Evolutionary conservation across 2,329 filamentous ascomycete species (phyloP).

Genomic region (Fusarium citri): DNA sequence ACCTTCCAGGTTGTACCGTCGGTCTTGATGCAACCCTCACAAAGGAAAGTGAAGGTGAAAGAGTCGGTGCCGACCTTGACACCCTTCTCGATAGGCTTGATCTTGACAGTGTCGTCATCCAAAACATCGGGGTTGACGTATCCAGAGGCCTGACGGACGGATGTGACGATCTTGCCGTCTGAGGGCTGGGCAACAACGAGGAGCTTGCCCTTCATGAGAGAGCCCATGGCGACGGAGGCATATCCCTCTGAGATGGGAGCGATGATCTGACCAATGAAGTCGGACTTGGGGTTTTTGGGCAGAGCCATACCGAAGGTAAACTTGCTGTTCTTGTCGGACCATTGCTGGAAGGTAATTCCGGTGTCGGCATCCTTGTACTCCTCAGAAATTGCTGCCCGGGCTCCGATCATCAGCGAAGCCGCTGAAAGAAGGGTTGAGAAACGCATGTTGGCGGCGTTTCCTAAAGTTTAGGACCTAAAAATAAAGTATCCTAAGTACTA

Average conservation of each 20-base stretch:
- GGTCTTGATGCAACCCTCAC: constrained; percentile 67
- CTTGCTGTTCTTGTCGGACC: constrained; percentile 56
- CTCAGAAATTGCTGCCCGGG: constrained; percentile 27
- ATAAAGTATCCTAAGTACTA: no score
- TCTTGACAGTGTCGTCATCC: constrained; percentile 63
- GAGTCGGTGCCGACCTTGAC: constrained; percentile 67
- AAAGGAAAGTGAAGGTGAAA: constrained; percentile 74
- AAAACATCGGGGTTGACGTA: constrained; percentile 70
- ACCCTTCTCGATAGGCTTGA: constrained; percentile 68
- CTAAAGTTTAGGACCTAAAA: background rate
- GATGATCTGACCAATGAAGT: constrained; percentile 68
- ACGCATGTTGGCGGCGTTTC: constrained; percentile 26
- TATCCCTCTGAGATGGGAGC: constrained; percentile 60
- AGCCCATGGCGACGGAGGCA: constrained; percentile 68
- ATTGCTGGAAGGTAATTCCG: constrained; percentile 66
- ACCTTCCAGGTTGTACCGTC: constrained; percentile 59
- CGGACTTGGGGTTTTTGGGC: constrained; percentile 62
- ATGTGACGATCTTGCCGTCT: constrained; percentile 64
- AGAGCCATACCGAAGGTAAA: constrained; percentile 67
- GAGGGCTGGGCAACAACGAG: constrained; percentile 70
- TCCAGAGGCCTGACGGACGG: constrained; percentile 68
- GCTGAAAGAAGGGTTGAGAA: constrained; percentile 33
- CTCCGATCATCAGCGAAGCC: constrained; percentile 33
- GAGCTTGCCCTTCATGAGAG: constrained; percentile 68
- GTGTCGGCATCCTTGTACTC: constrained; percentile 60